Evolutionary conservation across 2,329 filamentous ascomycete genomes (phyloP).

Genomic region (Cladosporium sp.): DNA sequence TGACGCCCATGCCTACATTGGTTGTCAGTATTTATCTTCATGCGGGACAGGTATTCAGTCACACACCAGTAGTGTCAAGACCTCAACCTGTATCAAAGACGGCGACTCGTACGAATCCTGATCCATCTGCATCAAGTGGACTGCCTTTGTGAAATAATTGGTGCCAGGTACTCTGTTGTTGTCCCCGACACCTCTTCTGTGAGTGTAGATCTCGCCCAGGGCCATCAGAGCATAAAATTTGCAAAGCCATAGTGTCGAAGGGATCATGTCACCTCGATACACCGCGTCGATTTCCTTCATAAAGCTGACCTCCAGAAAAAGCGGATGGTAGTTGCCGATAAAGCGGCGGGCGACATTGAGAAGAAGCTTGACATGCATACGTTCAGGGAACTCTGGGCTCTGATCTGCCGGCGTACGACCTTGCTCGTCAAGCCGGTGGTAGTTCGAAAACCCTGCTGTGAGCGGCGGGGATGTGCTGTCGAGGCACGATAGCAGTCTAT

Average conservation of each 20-base stretch:
- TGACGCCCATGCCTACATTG: conserved; percentile 46
- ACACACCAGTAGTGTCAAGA: conserved; percentile 45
- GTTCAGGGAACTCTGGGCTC: conserved; percentile 27
- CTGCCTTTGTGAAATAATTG: conserved; percentile 46
- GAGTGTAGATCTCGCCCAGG: conserved; percentile 50
- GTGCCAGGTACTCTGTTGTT: conserved; percentile 44
- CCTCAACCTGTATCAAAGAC: conserved; percentile 48
- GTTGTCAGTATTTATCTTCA: conserved; percentile 7
- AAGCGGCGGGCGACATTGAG: conserved; percentile 29
- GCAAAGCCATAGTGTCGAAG: conserved; percentile 39
- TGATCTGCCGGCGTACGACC: conserved; percentile 19
- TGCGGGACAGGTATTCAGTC: conserved; percentile 19
- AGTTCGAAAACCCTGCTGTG: conserved; percentile 23
- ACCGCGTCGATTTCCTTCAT: conserved; percentile 42
- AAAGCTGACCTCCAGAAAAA: conserved; percentile 44
- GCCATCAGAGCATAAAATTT: conserved; percentile 51
- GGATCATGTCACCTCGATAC: conserved; percentile 38
- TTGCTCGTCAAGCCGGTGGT: conserved; percentile 20
- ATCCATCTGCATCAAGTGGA: conserved; percentile 38
- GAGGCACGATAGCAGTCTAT: conserved; percentile 28
- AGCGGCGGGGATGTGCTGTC: conserved; percentile 19
- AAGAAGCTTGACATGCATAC: conserved; percentile 28
- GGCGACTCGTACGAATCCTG: conserved; percentile 45
- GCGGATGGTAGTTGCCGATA: conserved; percentile 45
- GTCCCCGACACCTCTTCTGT: conserved; percentile 36